A percentile compares a stretch with the other conserved stretches of the same genome.
These are phyloP conservation scores for Entophlyctis luteolus DNA, from an alignment of 192 early-diverging fungal genomes.

Conservation along the genomic window DNA sequence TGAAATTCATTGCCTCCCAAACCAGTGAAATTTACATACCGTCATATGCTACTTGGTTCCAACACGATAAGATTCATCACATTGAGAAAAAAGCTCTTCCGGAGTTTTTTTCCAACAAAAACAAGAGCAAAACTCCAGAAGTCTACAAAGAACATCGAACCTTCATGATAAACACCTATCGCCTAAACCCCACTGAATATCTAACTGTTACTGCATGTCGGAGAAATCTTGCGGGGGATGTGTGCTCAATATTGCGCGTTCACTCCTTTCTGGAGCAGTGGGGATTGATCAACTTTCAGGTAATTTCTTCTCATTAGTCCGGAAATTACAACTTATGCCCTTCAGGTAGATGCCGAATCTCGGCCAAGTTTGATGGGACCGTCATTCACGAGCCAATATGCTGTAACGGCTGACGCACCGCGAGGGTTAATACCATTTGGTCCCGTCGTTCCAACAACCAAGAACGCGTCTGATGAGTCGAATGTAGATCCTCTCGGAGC, in stretches of 20 bases:
- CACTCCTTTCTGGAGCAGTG: constrained; percentile 99
- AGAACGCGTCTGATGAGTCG: constrained; percentile 20
- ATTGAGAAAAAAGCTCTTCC: constrained; percentile 85
- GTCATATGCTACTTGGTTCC: constrained; percentile 91
- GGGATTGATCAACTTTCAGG: constrained; percentile 98
- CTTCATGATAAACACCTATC: constrained; percentile 98
- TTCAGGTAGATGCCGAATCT: constrained; percentile 18
- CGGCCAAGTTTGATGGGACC: constrained; percentile 27
- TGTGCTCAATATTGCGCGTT: constrained; percentile 96
- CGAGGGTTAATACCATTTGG: constrained; percentile 87
- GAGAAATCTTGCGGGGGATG: constrained; percentile 95
- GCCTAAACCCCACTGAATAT: constrained; percentile 92
- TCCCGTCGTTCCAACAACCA: constrained; percentile 44
- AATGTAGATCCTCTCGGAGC: constrained; percentile 37
- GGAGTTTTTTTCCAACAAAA: constrained; percentile 93
- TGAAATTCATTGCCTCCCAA: constrained; percentile 20
- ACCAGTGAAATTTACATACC: constrained; percentile 58
- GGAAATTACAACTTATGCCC: neutral
- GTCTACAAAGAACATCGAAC: constrained; percentile 90
- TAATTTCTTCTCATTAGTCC: constrained; percentile 23
- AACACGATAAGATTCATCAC: constrained; percentile 71
- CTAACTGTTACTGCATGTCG: constrained; percentile 96
- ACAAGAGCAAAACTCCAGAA: constrained; percentile 86
- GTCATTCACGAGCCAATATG: constrained; percentile 19
- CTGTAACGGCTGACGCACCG: constrained; percentile 84